A percentile compares a stretch with the other conserved stretches of the same genome.
Conservation (phyloP, 768 basidiomycete species). For the Leccinum obscurum region DNA sequence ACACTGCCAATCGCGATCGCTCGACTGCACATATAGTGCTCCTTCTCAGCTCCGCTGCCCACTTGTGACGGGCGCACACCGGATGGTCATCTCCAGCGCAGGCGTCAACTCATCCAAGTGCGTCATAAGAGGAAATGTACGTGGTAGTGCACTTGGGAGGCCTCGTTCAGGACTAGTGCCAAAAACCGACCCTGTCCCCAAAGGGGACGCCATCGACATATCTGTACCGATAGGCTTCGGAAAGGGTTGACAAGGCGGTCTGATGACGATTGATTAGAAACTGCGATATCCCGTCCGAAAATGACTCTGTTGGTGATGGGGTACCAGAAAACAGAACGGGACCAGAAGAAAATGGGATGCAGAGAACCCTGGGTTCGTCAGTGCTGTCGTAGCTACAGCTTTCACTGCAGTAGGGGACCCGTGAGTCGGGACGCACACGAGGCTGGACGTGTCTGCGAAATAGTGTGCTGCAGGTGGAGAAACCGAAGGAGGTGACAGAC, state of each 20-base stretch:
- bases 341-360: slow-evolving; percentile 41
- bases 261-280: slow-evolving; percentile 47
- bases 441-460: slow-evolving; percentile 43
- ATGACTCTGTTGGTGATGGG: slow-evolving; percentile 62
- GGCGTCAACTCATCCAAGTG: too few species aligned
- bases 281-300: slow-evolving; percentile 59
- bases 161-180: too few species aligned
- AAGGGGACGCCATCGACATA: too few species aligned
- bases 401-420: slow-evolving; percentile 38
- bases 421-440: slow-evolving; percentile 74
- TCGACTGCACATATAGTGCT: too few species aligned
- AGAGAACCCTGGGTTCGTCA: slow-evolving; percentile 54
- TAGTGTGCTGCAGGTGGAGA: slow-evolving; percentile 33
- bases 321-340: slow-evolving; percentile 35
- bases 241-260: slow-evolving; percentile 34
- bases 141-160: too few species aligned
- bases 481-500: slow-evolving; percentile 4
- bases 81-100: too few species aligned
- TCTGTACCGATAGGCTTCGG: too few species aligned
- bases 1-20: too few species aligned
- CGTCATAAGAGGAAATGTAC: too few species aligned
- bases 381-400: slow-evolving; percentile 65
- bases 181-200: too few species aligned
- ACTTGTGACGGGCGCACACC: too few species aligned
- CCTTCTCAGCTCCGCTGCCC: too few species aligned